Evolutionary conservation across 805 yeast genomes (phyloP).

Genomic region (Myxozyma neotropica): DNA sequence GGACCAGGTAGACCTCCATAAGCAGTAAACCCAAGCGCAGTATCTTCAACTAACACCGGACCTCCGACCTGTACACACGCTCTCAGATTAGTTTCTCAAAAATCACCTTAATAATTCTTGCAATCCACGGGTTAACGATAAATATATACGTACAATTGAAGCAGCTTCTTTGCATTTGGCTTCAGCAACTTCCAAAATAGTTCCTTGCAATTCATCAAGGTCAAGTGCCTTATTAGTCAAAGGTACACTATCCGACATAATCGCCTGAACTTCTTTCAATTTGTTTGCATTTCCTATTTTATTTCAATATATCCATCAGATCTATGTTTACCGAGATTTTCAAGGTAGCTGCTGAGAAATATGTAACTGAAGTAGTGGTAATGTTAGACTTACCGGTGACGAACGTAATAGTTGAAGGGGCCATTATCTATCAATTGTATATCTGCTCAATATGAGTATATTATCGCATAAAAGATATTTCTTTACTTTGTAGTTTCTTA

Average conservation of each 20-base stretch:
- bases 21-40: conserved; percentile 83
- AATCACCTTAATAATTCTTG: neutral
- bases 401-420: conserved; percentile 52
- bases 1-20: conserved; percentile 92
- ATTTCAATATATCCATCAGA: conserved; percentile 33
- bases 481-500: too few relatives aligned
- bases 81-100: conserved; percentile 44
- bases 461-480: too few relatives aligned
- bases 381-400: conserved; percentile 91
- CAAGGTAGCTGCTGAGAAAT: too few relatives aligned
- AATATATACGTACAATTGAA: conserved; percentile 47
- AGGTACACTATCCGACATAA: conserved; percentile 50
- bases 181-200: conserved; percentile 75
- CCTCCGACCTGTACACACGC: too few relatives aligned
- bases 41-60: conserved; percentile 93
- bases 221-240: conserved; percentile 72
- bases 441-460: too few relatives aligned
- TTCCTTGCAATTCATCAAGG: conserved; percentile 88
- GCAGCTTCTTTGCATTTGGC: conserved; percentile 82
- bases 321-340: too few relatives aligned
- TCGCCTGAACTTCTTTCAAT: conserved; percentile 77
- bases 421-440: conserved; percentile 10
- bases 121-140: too few relatives aligned
- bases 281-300: conserved; percentile 83
- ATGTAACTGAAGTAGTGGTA: too few relatives aligned